phyloP scores from a whole-genome alignment of 2,329 filamentous ascomycete genomes.

The Zymoseptoria passerinii region DNA sequence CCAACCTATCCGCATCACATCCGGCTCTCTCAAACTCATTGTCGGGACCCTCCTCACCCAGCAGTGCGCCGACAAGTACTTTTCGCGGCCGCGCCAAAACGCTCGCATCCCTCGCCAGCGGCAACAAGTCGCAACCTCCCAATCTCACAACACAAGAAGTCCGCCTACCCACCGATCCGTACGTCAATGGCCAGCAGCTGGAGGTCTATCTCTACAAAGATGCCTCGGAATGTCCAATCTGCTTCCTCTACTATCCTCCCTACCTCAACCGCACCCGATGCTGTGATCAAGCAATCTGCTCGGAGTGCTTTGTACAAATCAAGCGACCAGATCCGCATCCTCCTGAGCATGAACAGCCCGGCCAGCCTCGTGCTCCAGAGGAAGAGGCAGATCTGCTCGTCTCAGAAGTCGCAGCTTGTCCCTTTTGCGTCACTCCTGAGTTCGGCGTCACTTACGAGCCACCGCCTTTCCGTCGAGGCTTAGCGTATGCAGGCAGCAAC shows the following conservation, averaged over 20 bases:
- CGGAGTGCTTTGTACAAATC: conserved; percentile 98
- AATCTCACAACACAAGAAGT: conserved; percentile 72
- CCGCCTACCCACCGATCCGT: conserved; percentile 71
- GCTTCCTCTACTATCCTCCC: conserved; percentile 90
- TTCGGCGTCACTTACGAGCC: conserved; percentile 94
- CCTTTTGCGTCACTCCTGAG: conserved; percentile 89
- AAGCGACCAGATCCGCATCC: conserved; percentile 88
- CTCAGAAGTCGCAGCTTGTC: conserved; percentile 84
- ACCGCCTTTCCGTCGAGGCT: conserved; percentile 77
- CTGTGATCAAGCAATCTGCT: conserved; percentile 93
- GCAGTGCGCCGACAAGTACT: conserved; percentile 42
- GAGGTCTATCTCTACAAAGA: conserved; percentile 94
- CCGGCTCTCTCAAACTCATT: conserved; percentile 46
- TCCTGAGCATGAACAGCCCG: conserved; percentile 53
- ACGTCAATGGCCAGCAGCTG: conserved; percentile 86
- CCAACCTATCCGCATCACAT: conserved; percentile 51
- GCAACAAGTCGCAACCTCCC: conserved; percentile 56
- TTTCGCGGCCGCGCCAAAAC: conserved; percentile 85
- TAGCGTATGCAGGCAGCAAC: conserved; percentile 53
- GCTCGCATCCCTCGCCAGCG: conserved; percentile 68
- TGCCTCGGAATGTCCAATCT: conserved; percentile 85
- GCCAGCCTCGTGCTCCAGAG: conserved; percentile 27
- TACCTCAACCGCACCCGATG: conserved; percentile 91
- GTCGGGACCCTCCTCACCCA: conserved; percentile 35
- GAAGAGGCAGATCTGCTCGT: conserved; percentile 59